A percentile compares a stretch with the other conserved stretches of the same genome.
phyloP scores from a whole-genome alignment of 768 basidiomycete species.

The Agaricus blazei region DNA sequence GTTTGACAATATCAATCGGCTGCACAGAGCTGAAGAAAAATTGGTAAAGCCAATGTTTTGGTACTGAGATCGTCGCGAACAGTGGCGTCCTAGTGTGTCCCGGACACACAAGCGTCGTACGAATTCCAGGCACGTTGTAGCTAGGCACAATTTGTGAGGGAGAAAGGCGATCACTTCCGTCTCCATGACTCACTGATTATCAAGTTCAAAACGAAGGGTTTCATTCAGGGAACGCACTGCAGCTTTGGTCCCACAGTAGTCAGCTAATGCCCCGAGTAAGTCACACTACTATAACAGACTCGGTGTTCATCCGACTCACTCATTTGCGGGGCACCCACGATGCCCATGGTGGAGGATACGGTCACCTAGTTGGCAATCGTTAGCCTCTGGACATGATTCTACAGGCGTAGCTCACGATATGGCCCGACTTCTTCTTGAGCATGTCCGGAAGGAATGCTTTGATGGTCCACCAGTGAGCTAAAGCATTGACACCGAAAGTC shows the following conservation, averaged over 20 bases:
- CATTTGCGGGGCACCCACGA: conserved; percentile 70
- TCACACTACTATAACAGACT: neutral
- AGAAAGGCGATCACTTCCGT: neutral
- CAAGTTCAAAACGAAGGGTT: conserved; percentile 83
- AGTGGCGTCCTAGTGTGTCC: conserved; percentile 77
- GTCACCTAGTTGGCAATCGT: conserved; percentile 49
- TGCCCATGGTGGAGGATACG: conserved; percentile 68
- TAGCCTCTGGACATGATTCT: conserved; percentile 4
- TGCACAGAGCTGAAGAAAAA: conserved; percentile 77
- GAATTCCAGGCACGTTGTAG: conserved; percentile 70
- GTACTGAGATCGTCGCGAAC: conserved; percentile 57
- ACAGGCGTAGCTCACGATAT: conserved; percentile 56
- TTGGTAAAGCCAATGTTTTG: conserved; percentile 43
- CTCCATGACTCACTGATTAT: conserved; percentile 47
- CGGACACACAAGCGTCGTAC: conserved; percentile 84
- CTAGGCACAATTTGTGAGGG: conserved; percentile 26
- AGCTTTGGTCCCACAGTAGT: conserved; percentile 92
- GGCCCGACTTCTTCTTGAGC: conserved; percentile 72
- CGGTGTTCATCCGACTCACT: conserved; percentile 39
- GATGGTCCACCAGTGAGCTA: conserved; percentile 88
- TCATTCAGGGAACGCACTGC: conserved; percentile 80
- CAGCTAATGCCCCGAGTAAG: conserved; percentile 39
- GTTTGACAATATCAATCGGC: conserved; percentile 74
- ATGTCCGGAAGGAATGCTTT: conserved; percentile 92
- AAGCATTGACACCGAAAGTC: conserved; percentile 84